phyloP scores from a whole-genome alignment of 2,329 filamentous ascomycete species.

The Aspergillus unguis region DNA sequence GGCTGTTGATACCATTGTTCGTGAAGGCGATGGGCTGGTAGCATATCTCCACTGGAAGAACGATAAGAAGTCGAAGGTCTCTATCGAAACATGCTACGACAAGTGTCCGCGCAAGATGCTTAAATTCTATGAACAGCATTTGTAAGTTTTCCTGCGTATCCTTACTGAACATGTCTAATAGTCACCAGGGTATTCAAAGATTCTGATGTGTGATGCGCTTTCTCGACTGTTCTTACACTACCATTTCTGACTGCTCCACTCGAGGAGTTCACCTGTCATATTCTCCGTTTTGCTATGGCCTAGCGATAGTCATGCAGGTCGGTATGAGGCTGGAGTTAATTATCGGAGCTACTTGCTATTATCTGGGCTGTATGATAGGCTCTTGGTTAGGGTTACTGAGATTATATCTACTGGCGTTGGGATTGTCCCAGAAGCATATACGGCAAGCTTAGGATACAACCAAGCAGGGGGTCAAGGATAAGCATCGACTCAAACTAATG shows the following conservation, averaged over 20 bases:
- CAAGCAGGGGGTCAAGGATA: not conserved
- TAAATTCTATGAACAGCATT: slow-evolving; percentile 48
- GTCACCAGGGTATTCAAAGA: slow-evolving; percentile 36
- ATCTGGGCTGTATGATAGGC: slow-evolving; percentile 8
- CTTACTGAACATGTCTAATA: slow-evolving; percentile 14
- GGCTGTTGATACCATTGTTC: slow-evolving; percentile 43
- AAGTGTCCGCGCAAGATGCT: slow-evolving; percentile 48
- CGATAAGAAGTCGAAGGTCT: slow-evolving; percentile 42
- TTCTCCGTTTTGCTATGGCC: not conserved
- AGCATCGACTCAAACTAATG: not conserved
- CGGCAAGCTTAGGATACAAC: not conserved
- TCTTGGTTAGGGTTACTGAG: slow-evolving; percentile 5
- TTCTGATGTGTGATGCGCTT: slow-evolving; percentile 21
- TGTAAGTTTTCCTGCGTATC: slow-evolving; percentile 34
- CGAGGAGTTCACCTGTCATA: not conserved
- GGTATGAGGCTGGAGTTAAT: slow-evolving; percentile 14
- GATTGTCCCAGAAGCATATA: not conserved
- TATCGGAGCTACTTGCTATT: not conserved
- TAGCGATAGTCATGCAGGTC: slow-evolving; percentile 12
- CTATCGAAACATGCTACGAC: slow-evolving; percentile 40
- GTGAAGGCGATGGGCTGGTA: slow-evolving; percentile 35
- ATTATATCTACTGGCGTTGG: not conserved
- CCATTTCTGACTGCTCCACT: not conserved
- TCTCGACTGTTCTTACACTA: not conserved
- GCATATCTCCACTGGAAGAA: slow-evolving; percentile 46